phyloP scores from a whole-genome alignment of 202 grass and related monocot species.

The Brachypodium distachyon region DNA sequence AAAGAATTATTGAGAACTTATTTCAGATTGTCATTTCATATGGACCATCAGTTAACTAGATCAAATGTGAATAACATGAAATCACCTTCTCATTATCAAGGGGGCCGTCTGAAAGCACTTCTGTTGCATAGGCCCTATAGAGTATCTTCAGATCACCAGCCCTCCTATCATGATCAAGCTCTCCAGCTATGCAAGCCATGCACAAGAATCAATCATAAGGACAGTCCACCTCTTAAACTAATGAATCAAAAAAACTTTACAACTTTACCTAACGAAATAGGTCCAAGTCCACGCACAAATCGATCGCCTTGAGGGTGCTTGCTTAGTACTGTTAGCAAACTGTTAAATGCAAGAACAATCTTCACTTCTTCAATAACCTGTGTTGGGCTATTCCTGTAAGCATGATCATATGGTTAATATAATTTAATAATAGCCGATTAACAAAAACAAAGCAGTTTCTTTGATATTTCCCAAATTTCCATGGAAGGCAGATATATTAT shows the following conservation, averaged over 20 bases:
- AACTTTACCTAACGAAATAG: constrained; percentile 73
- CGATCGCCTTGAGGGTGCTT: constrained; percentile 57
- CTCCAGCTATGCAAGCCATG: constrained; percentile 53
- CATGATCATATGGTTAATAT: constrained; percentile 28
- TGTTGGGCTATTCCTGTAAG: constrained; percentile 46
- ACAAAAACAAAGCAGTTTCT: background rate
- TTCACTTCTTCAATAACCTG: constrained; percentile 70
- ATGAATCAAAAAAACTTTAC: constrained; percentile 15
- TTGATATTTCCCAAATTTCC: background rate
- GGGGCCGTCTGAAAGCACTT: constrained; percentile 62
- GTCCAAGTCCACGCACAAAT: constrained; percentile 68
- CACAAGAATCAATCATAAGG: constrained; percentile 13
- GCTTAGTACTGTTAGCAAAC: constrained; percentile 57
- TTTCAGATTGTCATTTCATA: background rate
- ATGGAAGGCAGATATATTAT: background rate
- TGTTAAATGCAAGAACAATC: constrained; percentile 72
- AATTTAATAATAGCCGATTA: background rate
- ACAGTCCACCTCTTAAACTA: constrained; percentile 3
- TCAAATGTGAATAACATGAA: background rate
- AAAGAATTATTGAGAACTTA: background rate
- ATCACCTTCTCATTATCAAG: constrained; percentile 74
- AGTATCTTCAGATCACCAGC: constrained; percentile 70
- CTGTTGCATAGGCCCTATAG: constrained; percentile 68
- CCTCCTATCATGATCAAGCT: constrained; percentile 58
- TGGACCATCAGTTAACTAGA: constrained; percentile 20